Evolutionary conservation across 177 flowering plant species (phyloP).

Genomic region (Vitis hybrid): DNA sequence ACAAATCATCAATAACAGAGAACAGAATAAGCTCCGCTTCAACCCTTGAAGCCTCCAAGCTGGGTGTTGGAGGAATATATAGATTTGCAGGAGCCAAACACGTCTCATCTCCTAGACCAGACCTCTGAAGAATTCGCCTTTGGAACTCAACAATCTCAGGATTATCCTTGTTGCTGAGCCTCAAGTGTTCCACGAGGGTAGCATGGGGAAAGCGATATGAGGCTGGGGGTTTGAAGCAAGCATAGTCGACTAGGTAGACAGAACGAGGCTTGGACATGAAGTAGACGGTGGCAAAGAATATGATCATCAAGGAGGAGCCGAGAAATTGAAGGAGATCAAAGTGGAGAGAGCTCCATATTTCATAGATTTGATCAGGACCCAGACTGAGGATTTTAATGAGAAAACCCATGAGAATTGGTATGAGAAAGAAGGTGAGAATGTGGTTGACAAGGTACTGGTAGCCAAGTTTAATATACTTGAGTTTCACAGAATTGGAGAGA

Average conservation of each 20-base stretch:
- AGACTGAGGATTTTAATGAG: too few species aligned
- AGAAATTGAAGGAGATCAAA: constrained; percentile 16
- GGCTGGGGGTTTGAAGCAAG: constrained; percentile 15
- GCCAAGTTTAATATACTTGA: constrained; percentile 37
- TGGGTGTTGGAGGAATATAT: too few species aligned
- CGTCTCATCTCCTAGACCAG: constrained; percentile 9
- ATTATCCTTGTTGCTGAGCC: neutral
- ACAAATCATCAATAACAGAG: neutral
- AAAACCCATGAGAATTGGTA: too few species aligned
- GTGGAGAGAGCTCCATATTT: too few species aligned
- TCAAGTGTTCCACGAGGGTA: constrained; percentile 6
- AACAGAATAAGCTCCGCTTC: too few species aligned
- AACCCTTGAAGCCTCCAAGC: too few species aligned
- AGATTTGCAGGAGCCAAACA: constrained; percentile 6
- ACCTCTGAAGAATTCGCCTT: constrained; percentile 10
- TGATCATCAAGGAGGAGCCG: constrained; percentile 20
- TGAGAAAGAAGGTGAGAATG: too few species aligned
- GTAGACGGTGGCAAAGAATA: constrained; percentile 20
- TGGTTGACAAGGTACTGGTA: neutral
- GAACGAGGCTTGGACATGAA: constrained; percentile 5
- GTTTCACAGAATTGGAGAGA: constrained; percentile 27
- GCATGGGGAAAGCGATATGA: constrained; percentile 7
- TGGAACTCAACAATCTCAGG: constrained; percentile 14
- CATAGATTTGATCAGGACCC: too few species aligned
- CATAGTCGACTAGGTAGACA: constrained; percentile 2